phyloP scores from a whole-genome alignment of 2,329 filamentous ascomycete genomes.

The Myriangium duriaei region DNA sequence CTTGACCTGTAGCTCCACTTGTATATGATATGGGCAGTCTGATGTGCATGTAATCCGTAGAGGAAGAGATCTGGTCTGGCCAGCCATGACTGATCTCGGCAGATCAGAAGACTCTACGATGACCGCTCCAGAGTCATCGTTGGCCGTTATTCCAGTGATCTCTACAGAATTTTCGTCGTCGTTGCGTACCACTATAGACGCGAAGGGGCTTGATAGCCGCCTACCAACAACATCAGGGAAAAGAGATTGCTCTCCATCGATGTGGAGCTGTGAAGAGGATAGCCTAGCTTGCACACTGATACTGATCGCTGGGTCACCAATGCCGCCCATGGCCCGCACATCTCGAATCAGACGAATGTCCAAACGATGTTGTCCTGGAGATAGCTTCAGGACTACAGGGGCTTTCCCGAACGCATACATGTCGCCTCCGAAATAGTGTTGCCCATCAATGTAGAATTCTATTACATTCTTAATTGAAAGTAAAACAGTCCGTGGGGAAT shows the following conservation, averaged over 20 bases:
- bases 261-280: slow-evolving; percentile 18
- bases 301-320: slow-evolving; percentile 34
- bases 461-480: slow-evolving; percentile 38
- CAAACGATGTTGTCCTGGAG: slow-evolving; percentile 38
- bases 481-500: slow-evolving; percentile 24
- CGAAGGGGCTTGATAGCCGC: slow-evolving; percentile 34
- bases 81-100: slow-evolving; percentile 18
- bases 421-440: slow-evolving; percentile 45
- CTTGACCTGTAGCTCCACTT: slow-evolving; percentile 1
- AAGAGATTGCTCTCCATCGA: slow-evolving; percentile 27
- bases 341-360: slow-evolving; percentile 43
- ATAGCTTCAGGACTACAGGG: slow-evolving; percentile 37
- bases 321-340: slow-evolving; percentile 43
- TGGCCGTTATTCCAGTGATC: slow-evolving; percentile 17
- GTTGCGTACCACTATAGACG: slow-evolving; percentile 39
- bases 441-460: slow-evolving; percentile 41
- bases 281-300: slow-evolving; percentile 27
- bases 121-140: background rate
- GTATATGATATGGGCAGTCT: slow-evolving; percentile 1
- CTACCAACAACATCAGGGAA: slow-evolving; percentile 41
- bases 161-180: slow-evolving; percentile 16
- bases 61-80: slow-evolving; percentile 30
- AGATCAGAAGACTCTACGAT: slow-evolving; percentile 6
- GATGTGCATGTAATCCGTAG: slow-evolving; percentile 23
- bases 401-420: slow-evolving; percentile 40